Conservation (phyloP, 768 basidiomycete species). For the Mycena capillaripes region DNA sequence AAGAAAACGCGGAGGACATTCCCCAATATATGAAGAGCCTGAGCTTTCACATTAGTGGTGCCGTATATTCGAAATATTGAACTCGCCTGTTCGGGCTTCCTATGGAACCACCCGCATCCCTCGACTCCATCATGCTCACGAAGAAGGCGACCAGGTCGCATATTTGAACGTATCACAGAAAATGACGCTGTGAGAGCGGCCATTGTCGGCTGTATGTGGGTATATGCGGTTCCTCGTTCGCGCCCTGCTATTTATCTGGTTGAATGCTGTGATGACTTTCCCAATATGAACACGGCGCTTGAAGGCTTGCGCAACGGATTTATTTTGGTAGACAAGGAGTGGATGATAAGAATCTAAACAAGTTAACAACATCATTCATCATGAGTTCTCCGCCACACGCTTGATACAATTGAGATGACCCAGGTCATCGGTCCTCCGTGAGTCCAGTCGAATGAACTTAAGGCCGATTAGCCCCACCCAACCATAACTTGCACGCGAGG, state of each 20-base stretch:
- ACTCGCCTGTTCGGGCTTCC: neutral
- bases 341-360: too few relatives aligned
- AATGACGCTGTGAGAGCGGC: neutral
- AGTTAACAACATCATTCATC: too few relatives aligned
- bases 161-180: neutral
- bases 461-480: too few relatives aligned
- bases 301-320: too few relatives aligned
- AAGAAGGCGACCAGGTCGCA: neutral
- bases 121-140: constrained; percentile 1
- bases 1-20: neutral
- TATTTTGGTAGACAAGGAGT: too few relatives aligned
- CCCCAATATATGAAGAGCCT: neutral
- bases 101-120: constrained; percentile 3
- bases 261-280: too few relatives aligned
- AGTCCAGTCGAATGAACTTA: too few relatives aligned
- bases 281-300: too few relatives aligned
- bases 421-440: too few relatives aligned
- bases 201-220: neutral
- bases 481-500: too few relatives aligned
- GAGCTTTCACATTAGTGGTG: neutral
- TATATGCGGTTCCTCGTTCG: neutral
- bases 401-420: too few relatives aligned
- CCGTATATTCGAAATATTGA: neutral
- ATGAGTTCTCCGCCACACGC: too few relatives aligned
- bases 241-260: neutral